Base-by-base conservation (phyloP, 805 yeast genomes). In the Myxozyma mucilagina region DNA sequence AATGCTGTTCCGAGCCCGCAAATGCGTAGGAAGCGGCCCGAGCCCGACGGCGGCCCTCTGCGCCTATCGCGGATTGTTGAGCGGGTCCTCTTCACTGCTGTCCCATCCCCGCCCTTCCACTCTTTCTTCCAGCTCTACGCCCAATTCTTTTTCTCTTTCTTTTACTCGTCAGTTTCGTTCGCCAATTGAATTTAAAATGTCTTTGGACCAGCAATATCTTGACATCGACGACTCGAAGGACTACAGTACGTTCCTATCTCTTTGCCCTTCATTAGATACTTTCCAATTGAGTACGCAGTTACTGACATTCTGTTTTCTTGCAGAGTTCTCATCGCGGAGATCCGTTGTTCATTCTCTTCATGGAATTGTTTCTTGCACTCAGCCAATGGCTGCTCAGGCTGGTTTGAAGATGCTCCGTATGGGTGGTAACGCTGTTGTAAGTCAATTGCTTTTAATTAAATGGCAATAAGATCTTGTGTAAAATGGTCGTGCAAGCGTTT, bases 351-450 rank as follows among this genome's bases (percentile, higher is more conserved):
- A 86, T 71, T 86, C 92, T 3, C 75, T 84, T 18, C 82, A 82
- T 69, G 94, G 92, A 1, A 83, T 89, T 52, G 90, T 87, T 1
- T 81, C 89, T 1, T 84, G 91, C 1, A 78, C 92, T 0, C 94
- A 89, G 73, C 89, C 93, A 2, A 73, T 86, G 53, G 96, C 94
- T 38, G 83, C 84, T 55, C 84, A 88, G 0, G 93, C 91, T 0
- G 92, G 90, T 3, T 72, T 86, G 36, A 80, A 80, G 70, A 82
- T 88, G 39, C 78, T 89, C 34, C 84, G 82, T 29, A 75, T 76
- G 62, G 94, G 96, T 3, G 94, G 96, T 4, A 89, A 89, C 61
- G 79, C 75, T 16, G 77, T 73, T 45, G 65, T 61, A 58, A 39
- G 53, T 61, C 38, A 24, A 11, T 39, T 24, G 8, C 9, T 3